These are phyloP conservation scores for Geranomyces variabilis DNA, from an alignment of 192 early-diverging fungal genomes.

Conservation along the genomic window DNA sequence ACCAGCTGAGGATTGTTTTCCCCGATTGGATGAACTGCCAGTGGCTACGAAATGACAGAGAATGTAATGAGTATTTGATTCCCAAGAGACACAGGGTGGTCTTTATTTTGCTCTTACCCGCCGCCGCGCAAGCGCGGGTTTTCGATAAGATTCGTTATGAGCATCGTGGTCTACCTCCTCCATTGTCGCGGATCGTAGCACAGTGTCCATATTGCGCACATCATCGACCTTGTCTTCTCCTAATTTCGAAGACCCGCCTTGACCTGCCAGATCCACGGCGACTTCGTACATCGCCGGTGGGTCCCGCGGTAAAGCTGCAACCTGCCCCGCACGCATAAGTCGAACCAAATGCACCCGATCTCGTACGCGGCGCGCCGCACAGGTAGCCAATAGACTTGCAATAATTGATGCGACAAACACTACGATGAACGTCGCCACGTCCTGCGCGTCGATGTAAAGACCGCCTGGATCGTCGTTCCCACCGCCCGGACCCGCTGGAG, in stretches of 20 bases:
- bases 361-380: slow-evolving; percentile 10
- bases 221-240: neutral
- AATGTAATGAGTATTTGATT: neutral
- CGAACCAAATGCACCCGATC: slow-evolving; percentile 23
- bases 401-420: slow-evolving; percentile 28
- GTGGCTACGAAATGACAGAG: neutral
- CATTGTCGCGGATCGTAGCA: neutral
- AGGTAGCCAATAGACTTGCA: slow-evolving; percentile 9
- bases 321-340: slow-evolving; percentile 21
- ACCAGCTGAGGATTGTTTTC: neutral
- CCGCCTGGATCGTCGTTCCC: neutral
- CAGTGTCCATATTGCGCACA: neutral
- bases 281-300: slow-evolving; percentile 29
- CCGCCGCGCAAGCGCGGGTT: too few species aligned
- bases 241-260: neutral
- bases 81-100: too few species aligned
- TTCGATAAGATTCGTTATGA: neutral
- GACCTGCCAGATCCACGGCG: neutral
- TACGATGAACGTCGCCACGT: slow-evolving; percentile 30
- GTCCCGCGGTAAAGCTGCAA: slow-evolving; percentile 23
- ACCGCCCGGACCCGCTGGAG: neutral
- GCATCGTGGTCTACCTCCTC: neutral
- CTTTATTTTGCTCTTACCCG: too few species aligned
- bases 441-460: slow-evolving; percentile 1
- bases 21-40: neutral